phyloP scores from a whole-genome alignment of 1,139 yeast genomes.

The Taphrina confusa region DNA sequence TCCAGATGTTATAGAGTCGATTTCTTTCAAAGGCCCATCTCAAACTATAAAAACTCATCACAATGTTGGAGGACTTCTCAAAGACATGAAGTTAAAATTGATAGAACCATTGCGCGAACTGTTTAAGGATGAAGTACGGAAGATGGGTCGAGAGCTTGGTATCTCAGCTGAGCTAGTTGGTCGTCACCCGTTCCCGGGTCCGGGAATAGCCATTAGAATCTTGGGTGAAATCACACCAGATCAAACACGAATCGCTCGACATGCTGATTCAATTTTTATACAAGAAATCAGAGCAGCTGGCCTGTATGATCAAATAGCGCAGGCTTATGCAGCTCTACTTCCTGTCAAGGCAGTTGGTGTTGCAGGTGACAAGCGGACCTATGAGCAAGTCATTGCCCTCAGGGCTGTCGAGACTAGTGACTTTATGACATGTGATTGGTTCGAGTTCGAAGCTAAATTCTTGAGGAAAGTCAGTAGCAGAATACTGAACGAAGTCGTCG shows the following conservation, averaged over 20 bases:
- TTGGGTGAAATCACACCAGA: conserved; percentile 92
- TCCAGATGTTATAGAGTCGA: conserved; percentile 98
- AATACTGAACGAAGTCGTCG: conserved; percentile 96
- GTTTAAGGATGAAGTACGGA: conserved; percentile 98
- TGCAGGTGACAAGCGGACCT: conserved; percentile 99
- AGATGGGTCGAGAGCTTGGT: conserved; percentile 88
- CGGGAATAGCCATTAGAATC: conserved; percentile 98
- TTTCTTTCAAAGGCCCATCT: conserved; percentile 98
- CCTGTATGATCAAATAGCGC: conserved; percentile 86
- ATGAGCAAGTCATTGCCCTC: conserved; percentile 97
- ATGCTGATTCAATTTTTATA: conserved; percentile 92
- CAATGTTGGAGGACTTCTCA: conserved; percentile 96
- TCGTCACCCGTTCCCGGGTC: conserved; percentile 99
- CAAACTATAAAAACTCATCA: conserved; percentile 99
- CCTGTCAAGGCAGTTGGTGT: conserved; percentile 99
- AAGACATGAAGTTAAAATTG: conserved; percentile 95
- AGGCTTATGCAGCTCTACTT: conserved; percentile 93
- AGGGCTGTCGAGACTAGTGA: conserved; percentile 97
- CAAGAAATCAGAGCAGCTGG: conserved; percentile 95
- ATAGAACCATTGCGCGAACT: conserved; percentile 98
- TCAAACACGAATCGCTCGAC: conserved; percentile 94
- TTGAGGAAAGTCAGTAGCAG: conserved; percentile 91
- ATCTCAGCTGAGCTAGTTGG: conserved; percentile 96
- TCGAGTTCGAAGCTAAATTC: conserved; percentile 86
- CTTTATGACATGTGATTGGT: conserved; percentile 99